Evolutionary conservation across 2,329 filamentous ascomycete species (phyloP).

Genomic region (Rhexocercosporidium sp.): DNA sequence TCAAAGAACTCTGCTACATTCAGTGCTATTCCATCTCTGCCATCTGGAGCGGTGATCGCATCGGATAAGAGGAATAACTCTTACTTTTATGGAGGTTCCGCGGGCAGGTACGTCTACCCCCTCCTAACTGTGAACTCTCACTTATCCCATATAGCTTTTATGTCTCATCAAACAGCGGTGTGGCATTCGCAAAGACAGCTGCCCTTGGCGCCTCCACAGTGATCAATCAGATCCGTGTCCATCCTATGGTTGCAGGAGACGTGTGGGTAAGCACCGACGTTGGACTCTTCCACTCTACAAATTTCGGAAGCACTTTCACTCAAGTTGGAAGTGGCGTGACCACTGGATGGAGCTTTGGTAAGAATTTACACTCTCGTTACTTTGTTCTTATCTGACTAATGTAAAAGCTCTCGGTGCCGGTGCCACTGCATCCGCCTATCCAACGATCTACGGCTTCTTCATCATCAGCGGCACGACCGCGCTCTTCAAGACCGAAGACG

Average conservation of each 20-base stretch:
- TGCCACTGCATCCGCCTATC: conserved; percentile 16
- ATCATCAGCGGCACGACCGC: conserved; percentile 22
- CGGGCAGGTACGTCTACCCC: conserved; percentile 9
- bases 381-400: neutral
- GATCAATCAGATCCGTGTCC: conserved; percentile 53
- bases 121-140: neutral
- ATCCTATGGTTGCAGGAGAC: conserved; percentile 63
- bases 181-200: conserved; percentile 48
- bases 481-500: conserved; percentile 27
- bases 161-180: conserved; percentile 54
- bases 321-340: conserved; percentile 15
- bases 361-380: neutral
- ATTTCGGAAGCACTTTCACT: conserved; percentile 47
- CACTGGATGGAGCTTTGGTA: conserved; percentile 20
- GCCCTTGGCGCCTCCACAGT: conserved; percentile 35
- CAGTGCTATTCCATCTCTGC: conserved; percentile 48
- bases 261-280: conserved; percentile 62
- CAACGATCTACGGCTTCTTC: conserved; percentile 29
- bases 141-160: conserved; percentile 47
- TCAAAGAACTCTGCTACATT: conserved; percentile 45
- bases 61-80: conserved; percentile 51
- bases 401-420: conserved; percentile 22
- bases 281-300: conserved; percentile 58
- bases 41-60: conserved; percentile 54
- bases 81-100: conserved; percentile 29